These are phyloP conservation scores for Krasilnikovozyma curviuscula DNA, from an alignment of 768 basidiomycete species.

Conservation along the genomic window DNA sequence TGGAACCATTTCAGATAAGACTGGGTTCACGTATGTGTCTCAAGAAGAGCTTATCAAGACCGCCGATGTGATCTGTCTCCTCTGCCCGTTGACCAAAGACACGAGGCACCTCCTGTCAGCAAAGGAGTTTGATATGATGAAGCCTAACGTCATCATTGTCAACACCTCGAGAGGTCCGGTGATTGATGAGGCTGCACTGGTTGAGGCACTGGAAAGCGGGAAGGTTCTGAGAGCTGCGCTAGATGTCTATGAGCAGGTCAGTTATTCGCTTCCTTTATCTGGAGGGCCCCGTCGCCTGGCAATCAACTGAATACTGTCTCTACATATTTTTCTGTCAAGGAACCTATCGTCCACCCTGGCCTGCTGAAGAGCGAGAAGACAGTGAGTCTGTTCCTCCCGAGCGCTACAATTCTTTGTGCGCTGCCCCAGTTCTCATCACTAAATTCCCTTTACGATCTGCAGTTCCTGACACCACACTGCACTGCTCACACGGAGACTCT, in stretches of 20 bases:
- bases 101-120: conserved; percentile 21
- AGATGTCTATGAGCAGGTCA: conserved; percentile 19
- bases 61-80: conserved; percentile 26
- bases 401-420: neutral
- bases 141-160: conserved; percentile 19
- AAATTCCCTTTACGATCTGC: no score
- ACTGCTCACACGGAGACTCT: conserved; percentile 13
- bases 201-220: conserved; percentile 13
- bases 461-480: conserved; percentile 13
- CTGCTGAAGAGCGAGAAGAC: conserved; percentile 16
- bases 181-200: conserved; percentile 17
- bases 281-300: neutral
- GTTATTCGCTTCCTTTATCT: neutral
- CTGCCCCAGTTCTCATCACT: no score
- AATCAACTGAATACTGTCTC: neutral
- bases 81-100: conserved; percentile 22
- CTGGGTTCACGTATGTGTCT: no score
- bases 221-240: conserved; percentile 15
- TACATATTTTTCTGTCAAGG: conserved; percentile 2
- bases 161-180: conserved; percentile 26
- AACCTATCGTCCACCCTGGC: conserved; percentile 23
- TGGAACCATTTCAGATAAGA: no score
- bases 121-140: conserved; percentile 20
- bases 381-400: conserved; percentile 14
- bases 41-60: no score